phyloP scores from a whole-genome alignment of 306 rosid genomes.

The Glycine tomentella region DNA sequence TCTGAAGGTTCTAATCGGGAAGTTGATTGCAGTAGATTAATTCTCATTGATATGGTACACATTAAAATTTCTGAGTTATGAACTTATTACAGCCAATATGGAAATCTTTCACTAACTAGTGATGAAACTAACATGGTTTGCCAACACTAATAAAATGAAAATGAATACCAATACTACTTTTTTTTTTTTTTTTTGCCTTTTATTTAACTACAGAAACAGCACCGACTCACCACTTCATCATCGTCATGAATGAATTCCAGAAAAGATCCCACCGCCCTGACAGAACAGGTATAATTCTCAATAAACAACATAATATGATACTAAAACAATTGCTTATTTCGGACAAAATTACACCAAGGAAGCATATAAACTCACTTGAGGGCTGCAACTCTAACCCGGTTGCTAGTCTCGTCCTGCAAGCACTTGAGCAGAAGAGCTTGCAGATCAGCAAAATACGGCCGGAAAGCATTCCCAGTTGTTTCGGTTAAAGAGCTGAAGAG shows the following conservation, averaged over 20 bases:
- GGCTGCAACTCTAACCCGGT: conserved; percentile 94
- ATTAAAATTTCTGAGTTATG: neutral
- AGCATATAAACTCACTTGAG: conserved; percentile 69
- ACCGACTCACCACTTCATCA: conserved; percentile 85
- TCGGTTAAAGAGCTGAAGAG: conserved; percentile 98
- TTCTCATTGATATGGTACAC: neutral
- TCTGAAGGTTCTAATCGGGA: conserved; percentile 4
- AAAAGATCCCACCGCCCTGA: conserved; percentile 97
- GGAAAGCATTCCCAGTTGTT: conserved; percentile 89
- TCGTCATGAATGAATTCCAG: conserved; percentile 93
- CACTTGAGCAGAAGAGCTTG: conserved; percentile 96
- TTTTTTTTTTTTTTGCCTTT: neutral
- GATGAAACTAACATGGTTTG: neutral
- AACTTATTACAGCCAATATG: conserved; percentile 30
- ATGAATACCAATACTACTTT: too few species aligned
- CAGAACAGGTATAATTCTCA: conserved; percentile 37
- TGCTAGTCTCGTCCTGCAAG: conserved; percentile 94
- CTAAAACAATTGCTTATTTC: neutral
- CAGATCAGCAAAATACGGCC: conserved; percentile 83
- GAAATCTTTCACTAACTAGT: conserved; percentile 18
- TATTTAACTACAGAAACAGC: conserved; percentile 6
- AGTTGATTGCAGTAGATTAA: conserved; percentile 18
- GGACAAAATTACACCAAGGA: neutral
- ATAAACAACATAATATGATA: conserved; percentile 34
- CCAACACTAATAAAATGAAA: too few species aligned